A percentile compares a stretch with the other conserved stretches of the same genome.
Evolutionary conservation across 768 basidiomycete species (phyloP).

Genomic region (Mycena galopus): DNA sequence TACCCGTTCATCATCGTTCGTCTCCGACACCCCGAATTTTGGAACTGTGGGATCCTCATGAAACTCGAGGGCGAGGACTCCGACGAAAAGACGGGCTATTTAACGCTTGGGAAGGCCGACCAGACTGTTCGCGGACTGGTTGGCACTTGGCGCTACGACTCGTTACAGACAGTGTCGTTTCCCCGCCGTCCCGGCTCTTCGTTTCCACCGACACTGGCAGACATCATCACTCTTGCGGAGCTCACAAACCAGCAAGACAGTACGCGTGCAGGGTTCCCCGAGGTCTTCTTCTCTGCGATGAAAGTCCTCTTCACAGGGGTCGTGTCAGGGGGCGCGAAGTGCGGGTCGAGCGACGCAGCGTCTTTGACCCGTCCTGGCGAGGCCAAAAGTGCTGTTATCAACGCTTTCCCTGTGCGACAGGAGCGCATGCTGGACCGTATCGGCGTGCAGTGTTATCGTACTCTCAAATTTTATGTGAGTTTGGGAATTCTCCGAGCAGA

Average conservation of each 20-base stretch:
- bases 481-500: no score
- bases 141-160: conserved; percentile 17
- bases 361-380: neutral
- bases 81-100: neutral
- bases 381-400: neutral
- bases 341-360: no score
- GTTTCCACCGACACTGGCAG: neutral
- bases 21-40: neutral
- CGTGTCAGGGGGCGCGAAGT: neutral
- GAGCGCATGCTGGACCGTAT: neutral
- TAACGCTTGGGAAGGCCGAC: neutral
- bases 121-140: neutral
- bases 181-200: no score
- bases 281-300: conserved; percentile 5
- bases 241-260: neutral
- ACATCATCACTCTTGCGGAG: conserved; percentile 16
- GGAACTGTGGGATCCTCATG: neutral
- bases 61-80: conserved; percentile 17
- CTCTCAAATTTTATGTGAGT: no score
- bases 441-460: no score
- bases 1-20: conserved; percentile 18
- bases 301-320: neutral
- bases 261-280: neutral
- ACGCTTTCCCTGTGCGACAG: neutral
- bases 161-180: conserved; percentile 8